Base-by-base conservation (phyloP, 352 stramenopile genomes). In the Phytopythium oedochilum region DNA sequence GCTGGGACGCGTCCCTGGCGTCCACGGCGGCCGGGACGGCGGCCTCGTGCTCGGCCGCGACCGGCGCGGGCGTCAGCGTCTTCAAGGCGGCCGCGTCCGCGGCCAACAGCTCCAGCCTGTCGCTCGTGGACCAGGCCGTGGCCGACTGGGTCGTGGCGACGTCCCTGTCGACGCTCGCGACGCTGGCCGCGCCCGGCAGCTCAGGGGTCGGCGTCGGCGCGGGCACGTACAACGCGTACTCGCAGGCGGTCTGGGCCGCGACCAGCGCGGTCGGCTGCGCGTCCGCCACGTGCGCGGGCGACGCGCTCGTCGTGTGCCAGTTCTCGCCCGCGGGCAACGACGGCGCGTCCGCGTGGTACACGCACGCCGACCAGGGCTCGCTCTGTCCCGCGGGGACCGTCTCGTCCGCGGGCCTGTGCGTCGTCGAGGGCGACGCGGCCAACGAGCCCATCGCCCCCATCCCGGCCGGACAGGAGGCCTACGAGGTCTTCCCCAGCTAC, bases 191-290 rank as follows among this genome's bases (percentile, higher is more conserved):
- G n/a, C 81, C 81, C 6, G 70, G 72, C 25, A 45, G 50, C 6
- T 46, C 48, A 1, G 76, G 72, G n/a, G 64, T 85, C 1, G 54
- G 61, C 0, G 69, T 91, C 20, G 81, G 81, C 53, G 63, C 68
- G 3, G 77, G 77, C 23, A 67, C 71, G 11, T 89, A 91, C 63
- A 87, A 82, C 61, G 73, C 78, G 39, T 91, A 91, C 59, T 91
- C 81, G 54, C 81, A 89, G 68, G 62, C 88, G 34, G 54, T 91
- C n/a, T 91, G 81, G 81, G 60, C 72, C 6, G 43, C 65, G 22
- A 89, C 76, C 2, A 83, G 70, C 47, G 64, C 75, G 22, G 74
- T 91, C 17, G 81, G 81, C n/a, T 91, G 81, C 55, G 76, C 71
- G 6, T 73, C 57, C 38, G 66, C 70, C 11, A 73, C 63, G 28